Evolutionary conservation across 1,284 basidiomycete species (phyloP), one percentile per base, ranked within the genome.

Genomic region (Cryptococcus deneoformans): DNA sequence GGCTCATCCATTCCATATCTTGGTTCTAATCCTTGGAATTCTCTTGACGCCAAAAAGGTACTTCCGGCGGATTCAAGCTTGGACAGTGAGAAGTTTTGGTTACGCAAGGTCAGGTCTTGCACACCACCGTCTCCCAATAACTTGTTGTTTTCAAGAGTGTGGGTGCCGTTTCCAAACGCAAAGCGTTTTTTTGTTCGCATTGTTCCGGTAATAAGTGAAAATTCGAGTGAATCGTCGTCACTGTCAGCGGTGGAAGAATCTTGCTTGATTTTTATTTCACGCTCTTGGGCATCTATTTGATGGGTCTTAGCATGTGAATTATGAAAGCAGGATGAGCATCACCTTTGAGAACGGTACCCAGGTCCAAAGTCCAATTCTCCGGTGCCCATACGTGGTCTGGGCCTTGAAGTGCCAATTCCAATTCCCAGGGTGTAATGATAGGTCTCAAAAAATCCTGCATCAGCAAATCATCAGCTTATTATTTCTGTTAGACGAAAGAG

Each of bases 341-440:
- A 72, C 69, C 61, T 63, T 64, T 35, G 39, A 75, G 54, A 39
- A 77, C 67, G 58, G 63, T 50, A 37, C 61, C 61, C 56, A 76
- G 58, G 51, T 81, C 76, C 20, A 95, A 75, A 0, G 94, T 79
- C 65, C 82, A 81, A 38, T 84, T 86, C 61, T 71, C 60, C 7
- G 76, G 75, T 44, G 71, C 67, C 77, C 77, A 98, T 3, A 94
- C 81, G 8, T 89, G 82, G 68, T 96, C 95, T 54, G 83, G 81
- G 0, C 91, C 84, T 14, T 77, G 74, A 14, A 99, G 81, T 0
- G 94, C 92, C 3, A 96, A 78, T 66, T 89, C 85, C 44, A 98
- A 82, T 74, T 99, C 96, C 74, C 87, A 97, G 0, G 96, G 96
- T 1, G 95, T 98, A 29, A 99, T 83, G 53, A 99, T 95, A 0